Conservation (phyloP, 202 grass and related monocot genomes). For the Panicum hallii region DNA sequence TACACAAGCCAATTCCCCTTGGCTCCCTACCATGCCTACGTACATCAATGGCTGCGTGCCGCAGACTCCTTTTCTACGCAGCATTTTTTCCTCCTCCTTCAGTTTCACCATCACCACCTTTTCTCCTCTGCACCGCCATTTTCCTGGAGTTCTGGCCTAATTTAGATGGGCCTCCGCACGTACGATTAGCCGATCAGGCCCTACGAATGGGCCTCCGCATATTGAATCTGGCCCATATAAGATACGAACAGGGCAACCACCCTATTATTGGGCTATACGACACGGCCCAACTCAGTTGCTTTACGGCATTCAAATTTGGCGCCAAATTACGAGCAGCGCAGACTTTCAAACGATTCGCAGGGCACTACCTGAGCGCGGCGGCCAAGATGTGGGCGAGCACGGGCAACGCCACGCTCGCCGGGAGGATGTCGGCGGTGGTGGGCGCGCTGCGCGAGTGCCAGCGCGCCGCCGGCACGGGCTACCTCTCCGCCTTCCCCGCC, state of each 20-base stretch:
- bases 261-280: neutral
- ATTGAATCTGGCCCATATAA: neutral
- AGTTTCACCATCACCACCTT: no score
- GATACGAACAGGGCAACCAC: no score
- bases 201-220: neutral
- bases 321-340: neutral
- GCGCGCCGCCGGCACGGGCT: slow-evolving; percentile 59
- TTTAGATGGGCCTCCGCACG: no score
- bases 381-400: slow-evolving; percentile 92
- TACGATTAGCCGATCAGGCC: no score
- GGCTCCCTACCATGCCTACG: no score
- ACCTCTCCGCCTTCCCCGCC: slow-evolving; percentile 95
- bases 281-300: neutral
- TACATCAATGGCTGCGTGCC: no score
- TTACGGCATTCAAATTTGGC: neutral
- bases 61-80: no score
- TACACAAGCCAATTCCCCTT: no score
- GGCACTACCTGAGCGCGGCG: slow-evolving; percentile 87
- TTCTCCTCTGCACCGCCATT: no score
- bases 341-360: slow-evolving; percentile 25
- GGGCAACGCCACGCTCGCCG: slow-evolving; percentile 66
- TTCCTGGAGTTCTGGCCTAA: no score
- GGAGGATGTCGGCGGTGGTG: slow-evolving; percentile 68
- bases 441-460: slow-evolving; percentile 74
- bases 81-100: no score